Evolutionary conservation across 495 filamentous ascomycete species (phyloP), one percentile per base, ranked within the genome.

Genomic region (Baudoinia panamericana): DNA sequence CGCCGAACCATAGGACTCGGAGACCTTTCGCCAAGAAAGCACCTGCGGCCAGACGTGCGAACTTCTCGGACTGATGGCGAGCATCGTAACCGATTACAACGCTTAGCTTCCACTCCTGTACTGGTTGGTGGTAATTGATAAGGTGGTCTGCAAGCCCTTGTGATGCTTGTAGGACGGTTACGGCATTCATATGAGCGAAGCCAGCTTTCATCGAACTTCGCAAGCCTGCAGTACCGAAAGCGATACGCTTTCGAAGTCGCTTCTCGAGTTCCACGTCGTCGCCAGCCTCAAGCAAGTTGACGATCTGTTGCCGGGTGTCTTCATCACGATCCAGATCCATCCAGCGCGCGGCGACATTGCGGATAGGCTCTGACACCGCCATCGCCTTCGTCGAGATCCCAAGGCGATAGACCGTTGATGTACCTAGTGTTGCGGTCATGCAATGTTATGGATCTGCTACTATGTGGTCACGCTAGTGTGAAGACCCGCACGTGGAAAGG

Each of bases 111-210:
- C 62, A 56, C 11, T 60, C 43, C 23, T 65, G 58, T 8, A 3
- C 21, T 18, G 17, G 32, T 4, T 10, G 21, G 15, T 25, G n/a
- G 17, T 56, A 45, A 13, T 59, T 33, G 20, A 68, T 56, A 21
- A 84, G 61, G 48, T 78, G 78, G 41, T 64, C 69, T 13, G 78
- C 79, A 15, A 82, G 62, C 1, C 79, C 79, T 58, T 82, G 78
- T 0, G 79, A 79, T 30, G 79, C 73, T 55, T 82, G 78, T 25
- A 82, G 80, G 33, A 82, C 72, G 0, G 76, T 82, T 38, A 82
- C 53, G 17, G 65, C 64, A 55, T 82, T 84, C 68, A 84, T 76
- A 43, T 71, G 73, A 0, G 75, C 63, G 56, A 80, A 82, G 0
- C 79, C 79, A 23, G 77, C 77, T 42, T 75, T 64, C 79, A 84